phyloP scores from a whole-genome alignment of 2,329 filamentous ascomycete genomes.

The Sporothrix phasma region DNA sequence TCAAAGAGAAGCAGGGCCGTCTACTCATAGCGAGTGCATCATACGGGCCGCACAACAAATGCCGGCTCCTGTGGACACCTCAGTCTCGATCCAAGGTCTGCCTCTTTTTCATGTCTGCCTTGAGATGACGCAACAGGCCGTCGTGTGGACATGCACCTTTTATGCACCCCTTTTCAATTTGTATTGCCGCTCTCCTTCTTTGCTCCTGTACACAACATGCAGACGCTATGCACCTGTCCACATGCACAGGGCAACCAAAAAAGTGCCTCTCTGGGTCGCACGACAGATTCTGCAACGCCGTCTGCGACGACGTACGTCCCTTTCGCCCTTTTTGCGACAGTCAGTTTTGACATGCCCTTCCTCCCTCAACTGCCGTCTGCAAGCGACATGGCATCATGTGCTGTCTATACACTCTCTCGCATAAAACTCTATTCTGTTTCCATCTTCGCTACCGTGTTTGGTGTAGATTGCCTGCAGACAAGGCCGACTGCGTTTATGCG shows the following conservation, averaged over 20 bases:
- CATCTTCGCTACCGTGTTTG: not conserved
- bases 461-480: not conserved
- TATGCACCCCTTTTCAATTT: too few species aligned
- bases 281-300: conserved; percentile 6
- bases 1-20: not conserved
- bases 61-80: not conserved
- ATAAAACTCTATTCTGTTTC: not conserved
- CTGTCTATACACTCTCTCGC: too few species aligned
- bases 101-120: not conserved
- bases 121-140: not conserved
- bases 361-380: not conserved
- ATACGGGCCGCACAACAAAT: not conserved
- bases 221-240: not conserved
- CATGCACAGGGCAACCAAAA: not conserved
- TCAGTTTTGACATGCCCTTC: not conserved
- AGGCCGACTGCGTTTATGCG: not conserved
- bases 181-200: not conserved
- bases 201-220: not conserved
- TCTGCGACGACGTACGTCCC: not conserved
- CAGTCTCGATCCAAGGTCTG: not conserved
- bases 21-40: not conserved
- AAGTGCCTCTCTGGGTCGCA: not conserved
- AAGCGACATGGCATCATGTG: not conserved
- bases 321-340: not conserved
- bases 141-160: not conserved